Percentiles rank a stretch among this genome's conserved stretches.
phyloP scores from a whole-genome alignment of 108 stramenopile species.

The Discostella stelligeroides region DNA sequence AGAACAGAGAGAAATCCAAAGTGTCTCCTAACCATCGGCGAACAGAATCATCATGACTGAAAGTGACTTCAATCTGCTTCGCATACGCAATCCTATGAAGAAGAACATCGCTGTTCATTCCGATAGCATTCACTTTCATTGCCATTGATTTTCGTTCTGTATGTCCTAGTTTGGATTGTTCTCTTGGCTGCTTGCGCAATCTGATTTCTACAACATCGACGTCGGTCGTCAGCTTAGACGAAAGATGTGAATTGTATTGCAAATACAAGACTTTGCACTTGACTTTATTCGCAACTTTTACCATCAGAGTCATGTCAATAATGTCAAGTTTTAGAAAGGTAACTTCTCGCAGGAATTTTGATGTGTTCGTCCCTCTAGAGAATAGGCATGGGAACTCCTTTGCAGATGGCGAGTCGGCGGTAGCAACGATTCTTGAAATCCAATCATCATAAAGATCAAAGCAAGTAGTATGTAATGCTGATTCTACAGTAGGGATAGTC shows the following conservation, averaged over 20 bases:
- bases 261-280: conserved; percentile 21
- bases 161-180: not conserved
- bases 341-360: conserved; percentile 7
- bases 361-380: not conserved
- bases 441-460: conserved; percentile 39
- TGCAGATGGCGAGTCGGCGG: conserved; percentile 32
- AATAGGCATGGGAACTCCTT: conserved; percentile 11
- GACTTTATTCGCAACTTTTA: conserved; percentile 8
- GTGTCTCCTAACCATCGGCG: conserved; percentile 12
- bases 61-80: conserved; percentile 7
- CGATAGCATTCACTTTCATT: conserved; percentile 1
- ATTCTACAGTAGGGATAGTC: conserved; percentile 40
- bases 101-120: conserved; percentile 3
- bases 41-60: conserved; percentile 20
- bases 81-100: conserved; percentile 5
- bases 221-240: not conserved
- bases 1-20: conserved; percentile 23
- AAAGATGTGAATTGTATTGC: conserved; percentile 7
- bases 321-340: conserved; percentile 11
- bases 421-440: conserved; percentile 29
- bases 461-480: conserved; percentile 1
- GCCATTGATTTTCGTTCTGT: not conserved
- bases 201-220: not conserved
- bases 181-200: conserved; percentile 8
- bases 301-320: conserved; percentile 10